Evolutionary conservation across 2,329 filamentous ascomycete genomes (phyloP), one percentile per base, ranked within the genome.

Genomic region (Ascochyta pisi): DNA sequence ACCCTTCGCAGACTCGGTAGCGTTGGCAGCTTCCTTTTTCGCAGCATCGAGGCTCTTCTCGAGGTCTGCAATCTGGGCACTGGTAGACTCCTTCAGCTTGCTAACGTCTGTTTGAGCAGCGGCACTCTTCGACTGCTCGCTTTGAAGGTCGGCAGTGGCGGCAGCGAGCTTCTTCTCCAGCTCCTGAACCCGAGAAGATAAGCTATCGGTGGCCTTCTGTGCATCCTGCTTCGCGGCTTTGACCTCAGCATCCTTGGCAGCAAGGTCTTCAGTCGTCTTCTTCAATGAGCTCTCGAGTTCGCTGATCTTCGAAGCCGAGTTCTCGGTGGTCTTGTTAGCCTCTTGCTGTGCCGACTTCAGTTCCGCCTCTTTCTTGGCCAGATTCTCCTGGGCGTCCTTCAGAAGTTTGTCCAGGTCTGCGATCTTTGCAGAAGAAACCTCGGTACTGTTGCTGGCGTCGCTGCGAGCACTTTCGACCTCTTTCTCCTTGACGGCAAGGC

Each of bases 361-460:
- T 46, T 68, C 65, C 39, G 65, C 55, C 43, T 67, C 68, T 45
- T 68, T 70, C 15, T 63, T 42, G 3, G 63, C 55, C 34, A 62
- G 53, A 43, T 58, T 56, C 9, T 61, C 62, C 16, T 64, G 56
- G 9, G 59, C 61, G 33, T 64, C 50, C 39, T 65, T 62, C 24
- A 68, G 49, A 15, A 61, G 55, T 13, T 58, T 49, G 41, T 71
- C 62, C 9, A 73, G 57, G 23, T 73, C 69, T 13, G 60, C 49
- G 4, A 68, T 59, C 60, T 71, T 70, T 15, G 63, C 44, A 26
- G 52, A 61, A 4, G 60, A 64, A 15, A 56, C 57, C 16, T 65
- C 66, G 2, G 59, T 57, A n/a, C 60, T 59, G 53, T 67, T 66
- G 47, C 42, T 55, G 2, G 38, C 51, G 7, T 67, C 64, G 16